Evolutionary conservation across 352 stramenopile species (phyloP).

Genomic region (Thalassiosira livingstoniorum): DNA sequence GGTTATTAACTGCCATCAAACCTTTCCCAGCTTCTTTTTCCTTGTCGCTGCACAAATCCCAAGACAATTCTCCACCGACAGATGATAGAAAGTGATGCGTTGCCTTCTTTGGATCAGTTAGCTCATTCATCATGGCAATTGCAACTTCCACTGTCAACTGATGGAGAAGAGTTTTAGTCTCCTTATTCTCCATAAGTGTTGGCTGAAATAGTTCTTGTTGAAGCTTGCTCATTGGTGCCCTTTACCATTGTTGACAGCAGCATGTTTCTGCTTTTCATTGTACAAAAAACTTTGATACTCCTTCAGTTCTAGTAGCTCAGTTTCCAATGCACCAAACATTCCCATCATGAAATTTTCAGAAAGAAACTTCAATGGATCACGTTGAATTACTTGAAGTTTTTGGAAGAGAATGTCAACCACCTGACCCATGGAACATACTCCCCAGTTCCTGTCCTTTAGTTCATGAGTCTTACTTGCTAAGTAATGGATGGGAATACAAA

Average conservation of each 20-base stretch:
- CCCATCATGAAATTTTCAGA: constrained; percentile 13
- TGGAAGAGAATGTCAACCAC: neutral
- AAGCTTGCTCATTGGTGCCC: neutral
- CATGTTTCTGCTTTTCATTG: neutral
- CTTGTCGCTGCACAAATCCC: neutral
- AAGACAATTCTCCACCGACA: neutral
- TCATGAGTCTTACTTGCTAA: constrained; percentile 16
- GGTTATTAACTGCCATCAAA: constrained; percentile 1
- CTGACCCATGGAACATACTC: neutral
- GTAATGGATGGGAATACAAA: constrained; percentile 22
- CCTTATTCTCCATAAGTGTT: neutral
- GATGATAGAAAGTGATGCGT: constrained; percentile 4
- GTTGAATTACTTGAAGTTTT: neutral
- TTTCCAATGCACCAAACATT: neutral
- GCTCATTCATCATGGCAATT: neutral
- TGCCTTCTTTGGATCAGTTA: constrained; percentile 16
- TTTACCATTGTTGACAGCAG: neutral
- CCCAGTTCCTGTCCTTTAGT: neutral
- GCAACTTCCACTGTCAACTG: neutral
- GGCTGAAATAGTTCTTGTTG: neutral
- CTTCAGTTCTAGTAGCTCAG: neutral
- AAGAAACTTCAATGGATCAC: neutral
- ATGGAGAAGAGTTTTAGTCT: neutral
- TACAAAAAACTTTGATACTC: constrained; percentile 4
- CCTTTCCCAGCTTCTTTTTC: neutral